These are phyloP conservation scores for Entamoeba histolytica DNA, from an alignment of 208 protist species.

Conservation along the genomic window DNA sequence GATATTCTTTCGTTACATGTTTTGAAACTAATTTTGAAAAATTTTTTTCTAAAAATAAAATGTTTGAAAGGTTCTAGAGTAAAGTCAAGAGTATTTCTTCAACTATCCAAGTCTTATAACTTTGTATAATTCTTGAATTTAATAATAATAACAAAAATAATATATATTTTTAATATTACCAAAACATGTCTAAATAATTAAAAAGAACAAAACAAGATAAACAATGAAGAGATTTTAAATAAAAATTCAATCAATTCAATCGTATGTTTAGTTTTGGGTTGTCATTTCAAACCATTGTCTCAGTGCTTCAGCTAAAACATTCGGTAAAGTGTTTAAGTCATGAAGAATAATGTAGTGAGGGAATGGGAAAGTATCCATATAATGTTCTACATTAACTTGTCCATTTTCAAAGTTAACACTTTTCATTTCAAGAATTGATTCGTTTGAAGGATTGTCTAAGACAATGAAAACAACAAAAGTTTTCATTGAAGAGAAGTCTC, in stretches of 20 bases:
- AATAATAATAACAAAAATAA: too few species aligned
- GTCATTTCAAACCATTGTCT: conserved; percentile 62
- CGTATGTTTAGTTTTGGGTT: not conserved
- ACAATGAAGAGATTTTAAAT: too few species aligned
- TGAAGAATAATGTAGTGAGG: conserved; percentile 93
- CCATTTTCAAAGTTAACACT: conserved; percentile 29
- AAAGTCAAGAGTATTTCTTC: too few species aligned
- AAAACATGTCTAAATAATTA: too few species aligned
- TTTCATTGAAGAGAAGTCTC: not conserved
- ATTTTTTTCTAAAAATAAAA: too few species aligned
- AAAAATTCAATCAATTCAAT: not conserved
- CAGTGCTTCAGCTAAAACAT: conserved; percentile 82
- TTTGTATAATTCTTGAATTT: too few species aligned
- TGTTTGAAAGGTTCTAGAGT: too few species aligned
- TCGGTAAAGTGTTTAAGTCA: conserved; percentile 71
- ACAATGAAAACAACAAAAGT: conserved; percentile 22
- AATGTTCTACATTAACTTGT: conserved; percentile 57
- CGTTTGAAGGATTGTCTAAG: not conserved
- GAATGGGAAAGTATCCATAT: conserved; percentile 96
- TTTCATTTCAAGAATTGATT: conserved; percentile 23
- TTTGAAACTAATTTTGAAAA: too few species aligned
- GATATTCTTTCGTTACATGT: too few species aligned
- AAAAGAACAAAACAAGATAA: too few species aligned
- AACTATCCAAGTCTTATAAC: too few species aligned
- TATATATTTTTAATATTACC: too few species aligned